These are phyloP conservation scores for Apiosordaria backusii DNA, from an alignment of 495 filamentous ascomycete species.

Conservation along the genomic window DNA sequence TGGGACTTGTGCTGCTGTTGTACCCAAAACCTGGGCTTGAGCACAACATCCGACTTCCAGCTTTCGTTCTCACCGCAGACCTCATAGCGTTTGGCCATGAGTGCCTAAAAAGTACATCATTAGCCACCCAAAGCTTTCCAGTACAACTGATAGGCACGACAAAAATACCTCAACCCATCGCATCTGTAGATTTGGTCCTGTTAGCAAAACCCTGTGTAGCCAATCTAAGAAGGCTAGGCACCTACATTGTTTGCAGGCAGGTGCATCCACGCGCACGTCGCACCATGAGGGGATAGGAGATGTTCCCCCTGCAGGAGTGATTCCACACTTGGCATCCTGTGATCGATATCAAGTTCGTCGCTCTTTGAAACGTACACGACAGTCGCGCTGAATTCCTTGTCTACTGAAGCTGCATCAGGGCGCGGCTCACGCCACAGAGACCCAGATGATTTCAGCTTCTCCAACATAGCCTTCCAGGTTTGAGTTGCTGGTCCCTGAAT, in stretches of 20 bases:
- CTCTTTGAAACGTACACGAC: neutral
- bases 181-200: neutral
- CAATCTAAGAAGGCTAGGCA: neutral
- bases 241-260: neutral
- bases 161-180: neutral
- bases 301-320: neutral
- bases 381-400: neutral
- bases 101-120: neutral
- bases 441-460: neutral
- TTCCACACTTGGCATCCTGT: neutral
- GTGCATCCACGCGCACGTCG: neutral
- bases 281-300: no score
- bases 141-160: neutral
- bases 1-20: slow-evolving; percentile 4
- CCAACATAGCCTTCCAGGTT: neutral
- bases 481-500: neutral
- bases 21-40: neutral
- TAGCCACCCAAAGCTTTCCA: neutral
- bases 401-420: neutral
- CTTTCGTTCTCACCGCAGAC: neutral
- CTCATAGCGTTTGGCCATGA: neutral
- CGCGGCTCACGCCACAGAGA: neutral
- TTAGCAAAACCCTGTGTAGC: neutral
- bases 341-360: neutral
- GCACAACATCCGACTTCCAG: neutral